Evolutionary conservation across 768 basidiomycete genomes (phyloP).

Genomic region (Leccinum rimulosum): DNA sequence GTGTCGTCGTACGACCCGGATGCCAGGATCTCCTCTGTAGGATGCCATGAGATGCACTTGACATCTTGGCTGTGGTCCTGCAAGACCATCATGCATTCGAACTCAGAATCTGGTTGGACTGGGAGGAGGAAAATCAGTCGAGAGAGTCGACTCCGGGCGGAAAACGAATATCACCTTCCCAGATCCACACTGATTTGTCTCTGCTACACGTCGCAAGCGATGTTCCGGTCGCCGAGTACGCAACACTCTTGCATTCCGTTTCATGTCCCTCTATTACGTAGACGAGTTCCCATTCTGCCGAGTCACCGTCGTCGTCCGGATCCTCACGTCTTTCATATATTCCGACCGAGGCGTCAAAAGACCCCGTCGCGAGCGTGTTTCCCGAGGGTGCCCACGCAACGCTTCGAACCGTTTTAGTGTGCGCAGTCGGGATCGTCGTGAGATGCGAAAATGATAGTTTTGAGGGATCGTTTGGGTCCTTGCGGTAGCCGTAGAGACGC

Average conservation of each 20-base stretch:
- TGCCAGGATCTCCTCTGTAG: constrained; percentile 94
- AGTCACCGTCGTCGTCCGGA: constrained; percentile 34
- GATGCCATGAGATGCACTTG: constrained; percentile 94
- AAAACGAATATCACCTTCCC: constrained; percentile 71
- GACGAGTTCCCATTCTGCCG: constrained; percentile 83
- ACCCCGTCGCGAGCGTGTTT: constrained; percentile 81
- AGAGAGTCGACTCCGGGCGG: neutral
- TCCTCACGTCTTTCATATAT: constrained; percentile 77
- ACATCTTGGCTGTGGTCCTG: constrained; percentile 99
- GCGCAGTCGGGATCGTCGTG: constrained; percentile 76
- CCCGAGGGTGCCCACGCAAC: constrained; percentile 91
- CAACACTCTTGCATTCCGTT: constrained; percentile 92
- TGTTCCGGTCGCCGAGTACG: constrained; percentile 70
- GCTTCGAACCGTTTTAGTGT: constrained; percentile 82
- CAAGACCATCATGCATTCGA: constrained; percentile 90
- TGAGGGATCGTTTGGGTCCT: constrained; percentile 23
- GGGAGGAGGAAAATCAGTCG: neutral
- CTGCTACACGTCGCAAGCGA: constrained; percentile 92
- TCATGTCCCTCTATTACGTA: constrained; percentile 92
- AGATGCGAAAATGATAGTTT: constrained; percentile 43
- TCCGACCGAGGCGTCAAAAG: constrained; percentile 90
- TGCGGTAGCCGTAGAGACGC: constrained; percentile 71
- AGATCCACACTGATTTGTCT: constrained; percentile 98
- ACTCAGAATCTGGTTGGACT: constrained; percentile 92
- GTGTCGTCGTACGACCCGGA: constrained; percentile 97